Evolutionary conservation across 176 grass and related monocot genomes (phyloP), one percentile per base, ranked within the genome.

Genomic region (Canna indica): DNA sequence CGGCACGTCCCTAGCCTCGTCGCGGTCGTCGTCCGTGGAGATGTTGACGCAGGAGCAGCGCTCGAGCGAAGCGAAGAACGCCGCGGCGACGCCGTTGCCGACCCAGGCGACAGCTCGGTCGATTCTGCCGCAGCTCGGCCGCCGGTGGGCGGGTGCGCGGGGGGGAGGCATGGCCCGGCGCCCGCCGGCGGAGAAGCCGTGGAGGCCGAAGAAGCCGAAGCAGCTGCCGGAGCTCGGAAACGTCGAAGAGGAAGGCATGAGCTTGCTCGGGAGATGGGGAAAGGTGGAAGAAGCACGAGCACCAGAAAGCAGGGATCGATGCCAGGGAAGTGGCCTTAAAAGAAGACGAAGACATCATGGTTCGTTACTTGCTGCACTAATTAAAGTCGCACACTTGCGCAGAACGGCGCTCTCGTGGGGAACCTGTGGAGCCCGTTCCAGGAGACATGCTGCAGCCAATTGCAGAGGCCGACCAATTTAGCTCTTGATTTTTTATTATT

Each of bases 21-120:
- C 25, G 67, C 42, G 42, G 42, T 69, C 67, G 26, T 47, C 67
- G 26, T 47, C 38, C 14, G 67, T 69, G 42, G 67, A 13, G 38
- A 69, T 30, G 42, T 30, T 69, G 24, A 69, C 14, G 67, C 67
- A 69, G 42, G 67, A 69, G 67, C 41, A 69, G n/a, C 67, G 41
- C 42, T 69, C 67, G 36, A 69, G 5, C 3, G 67, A 69, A 14
- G 67, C 42, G 67, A 69, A 69, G 67, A 69, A 69, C 20, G 67
- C 41, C 5, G 67, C 12, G 67, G 42, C 41, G 38, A 69, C 25
- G 67, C 67, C 41, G 39, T 10, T 47, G 25, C 67, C 67, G 25
- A 69, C 42, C 41, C 67, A 69, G 15, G 67, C 41, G 9, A 38
- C 67, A 13, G 28, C 26, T 3, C 42, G 67, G 41, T 69, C 67